Evolutionary conservation across 2,329 filamentous ascomycete genomes (phyloP).

Genomic region (Ampelomyces quisqualis): DNA sequence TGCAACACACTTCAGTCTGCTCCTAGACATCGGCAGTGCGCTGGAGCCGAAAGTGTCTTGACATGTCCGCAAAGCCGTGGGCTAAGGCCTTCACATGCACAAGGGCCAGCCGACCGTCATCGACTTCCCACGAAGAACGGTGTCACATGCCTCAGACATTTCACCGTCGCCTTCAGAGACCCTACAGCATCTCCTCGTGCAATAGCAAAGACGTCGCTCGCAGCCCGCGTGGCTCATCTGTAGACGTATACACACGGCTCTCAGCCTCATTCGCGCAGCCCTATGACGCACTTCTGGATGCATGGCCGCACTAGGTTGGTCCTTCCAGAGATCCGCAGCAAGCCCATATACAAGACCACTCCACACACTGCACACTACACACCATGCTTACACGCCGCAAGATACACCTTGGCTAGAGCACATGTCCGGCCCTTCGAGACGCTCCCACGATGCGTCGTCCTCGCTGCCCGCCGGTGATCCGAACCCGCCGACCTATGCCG

Average conservation of each 20-base stretch:
- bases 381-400: conserved; percentile 34
- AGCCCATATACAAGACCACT: conserved; percentile 8
- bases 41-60: too few species aligned
- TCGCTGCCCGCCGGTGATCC: conserved; percentile 46
- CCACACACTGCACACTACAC: too few species aligned
- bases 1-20: not conserved
- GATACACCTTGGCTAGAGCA: conserved; percentile 47
- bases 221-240: conserved; percentile 12
- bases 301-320: conserved; percentile 49
- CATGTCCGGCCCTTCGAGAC: conserved; percentile 44
- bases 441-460: conserved; percentile 42
- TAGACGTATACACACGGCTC: conserved; percentile 17
- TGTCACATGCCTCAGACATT: conserved; percentile 12
- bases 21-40: not conserved
- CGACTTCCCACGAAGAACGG: conserved; percentile 11
- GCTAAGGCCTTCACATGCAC: conserved; percentile 33
- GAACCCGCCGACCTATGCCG: conserved; percentile 73
- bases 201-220: not conserved
- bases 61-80: conserved; percentile 18
- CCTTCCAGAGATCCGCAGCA: conserved; percentile 13
- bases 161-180: not conserved
- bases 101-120: conserved; percentile 18
- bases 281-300: conserved; percentile 43
- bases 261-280: conserved; percentile 26
- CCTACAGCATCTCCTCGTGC: not conserved